Percentiles rank a stretch among this genome's conserved stretches.
Conservation (phyloP, 2,329 filamentous ascomycete genomes). For the Aspergillus pseudotamarii region DNA sequence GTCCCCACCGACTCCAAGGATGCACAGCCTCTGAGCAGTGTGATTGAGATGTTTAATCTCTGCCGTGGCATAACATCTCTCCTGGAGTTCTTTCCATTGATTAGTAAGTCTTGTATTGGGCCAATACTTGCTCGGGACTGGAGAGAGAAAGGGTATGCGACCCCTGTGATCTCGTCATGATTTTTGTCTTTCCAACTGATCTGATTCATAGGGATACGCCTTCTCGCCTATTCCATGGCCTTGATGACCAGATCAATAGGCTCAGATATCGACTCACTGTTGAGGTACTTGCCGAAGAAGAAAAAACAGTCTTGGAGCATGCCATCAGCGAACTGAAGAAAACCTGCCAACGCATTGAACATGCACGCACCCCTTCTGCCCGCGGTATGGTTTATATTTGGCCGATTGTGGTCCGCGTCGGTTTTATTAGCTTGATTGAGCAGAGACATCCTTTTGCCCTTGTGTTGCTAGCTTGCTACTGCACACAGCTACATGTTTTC, state of each 20-base stretch:
- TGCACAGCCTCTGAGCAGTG: neutral
- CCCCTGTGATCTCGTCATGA: neutral
- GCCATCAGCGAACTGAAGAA: neutral
- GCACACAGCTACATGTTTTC: neutral
- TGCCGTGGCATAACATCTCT: neutral
- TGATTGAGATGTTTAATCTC: conserved; percentile 4
- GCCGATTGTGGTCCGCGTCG: neutral
- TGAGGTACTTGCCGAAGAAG: neutral
- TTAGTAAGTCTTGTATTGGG: neutral
- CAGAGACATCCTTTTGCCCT: neutral
- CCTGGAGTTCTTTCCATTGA: neutral
- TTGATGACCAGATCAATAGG: neutral
- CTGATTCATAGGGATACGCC: neutral
- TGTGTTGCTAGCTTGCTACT: neutral
- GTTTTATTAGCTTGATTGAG: neutral
- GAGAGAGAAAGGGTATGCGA: neutral
- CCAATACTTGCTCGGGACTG: neutral
- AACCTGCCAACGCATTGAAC: neutral
- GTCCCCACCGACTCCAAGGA: neutral
- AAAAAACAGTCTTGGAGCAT: neutral
- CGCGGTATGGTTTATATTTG: neutral
- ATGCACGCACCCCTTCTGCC: too few species aligned
- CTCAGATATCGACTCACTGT: neutral
- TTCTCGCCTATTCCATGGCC: neutral
- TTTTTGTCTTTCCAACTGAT: neutral